Evolutionary conservation across 495 filamentous ascomycete species (phyloP), one percentile per base, ranked within the genome.

Genomic region (Usnea hakonensis): DNA sequence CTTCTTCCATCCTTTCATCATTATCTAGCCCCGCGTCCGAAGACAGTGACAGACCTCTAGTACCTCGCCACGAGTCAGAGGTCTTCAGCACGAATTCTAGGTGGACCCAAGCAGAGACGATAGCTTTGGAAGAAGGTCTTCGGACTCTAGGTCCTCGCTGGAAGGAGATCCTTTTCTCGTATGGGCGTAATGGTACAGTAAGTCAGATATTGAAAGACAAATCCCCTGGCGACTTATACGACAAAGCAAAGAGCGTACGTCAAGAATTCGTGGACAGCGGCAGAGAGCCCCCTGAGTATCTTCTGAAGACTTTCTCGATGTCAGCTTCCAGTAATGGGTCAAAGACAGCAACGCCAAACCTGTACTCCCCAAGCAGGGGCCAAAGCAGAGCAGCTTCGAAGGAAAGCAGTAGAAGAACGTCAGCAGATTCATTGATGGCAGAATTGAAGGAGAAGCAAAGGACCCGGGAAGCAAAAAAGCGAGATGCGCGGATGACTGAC

Each of bases 61-160:
- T 33, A 30, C 16, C 41, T 32, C 40, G 30, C 11, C 35, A 43
- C 46, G 30, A 30, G 57, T 35, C 37, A 48, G 41, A 44, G n/a
- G 23, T 52, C 2, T 17, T 52, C 48, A 13, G 16, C 4, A 0
- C 38, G 5, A 48, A 8, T n/a, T 14, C 28, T 11, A 14, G 16
- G 17, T 66, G 64, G 64, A 63, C 60, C 4, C 21, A 43, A 30
- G 35, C 36, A 41, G 54, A 66, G 55, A 60, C 43, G 35, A 52
- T 33, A 36, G 48, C 55, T 44, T 46, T 65, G 21, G 38, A 62
- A 26, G 35, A 62, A 38, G 64, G 55, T 26, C 60, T 66, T 9
- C 10, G 37, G 38, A 19, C 13, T 23, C n/a, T 50, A 36, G 50
- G 41, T 19, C 63, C 53, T 57, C 14, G 48, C 32, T 61, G 48